Conservation (phyloP, 106 monocot genomes). For the Platanthera guangdongensis region DNA sequence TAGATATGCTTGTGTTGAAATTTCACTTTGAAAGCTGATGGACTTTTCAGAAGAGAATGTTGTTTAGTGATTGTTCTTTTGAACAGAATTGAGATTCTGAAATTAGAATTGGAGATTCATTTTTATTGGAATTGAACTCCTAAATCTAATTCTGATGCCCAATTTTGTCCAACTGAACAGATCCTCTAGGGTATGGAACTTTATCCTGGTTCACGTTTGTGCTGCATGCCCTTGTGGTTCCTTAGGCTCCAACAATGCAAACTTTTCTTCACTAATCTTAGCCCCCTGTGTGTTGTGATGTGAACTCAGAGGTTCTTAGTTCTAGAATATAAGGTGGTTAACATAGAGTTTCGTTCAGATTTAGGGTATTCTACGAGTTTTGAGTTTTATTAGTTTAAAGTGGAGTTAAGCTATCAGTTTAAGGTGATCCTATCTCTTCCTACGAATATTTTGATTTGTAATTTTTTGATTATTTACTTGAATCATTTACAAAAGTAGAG, state of each 20-base stretch:
- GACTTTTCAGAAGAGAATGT: not conserved
- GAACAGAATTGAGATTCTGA: no score
- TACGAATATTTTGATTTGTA: not conserved
- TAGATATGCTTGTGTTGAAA: not conserved
- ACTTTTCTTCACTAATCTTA: no score
- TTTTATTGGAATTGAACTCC: no score
- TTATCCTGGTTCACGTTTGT: no score
- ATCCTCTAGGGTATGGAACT: no score
- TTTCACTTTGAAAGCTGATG: not conserved
- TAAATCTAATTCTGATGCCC: no score
- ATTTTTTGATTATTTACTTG: not conserved
- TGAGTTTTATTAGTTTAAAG: not conserved
- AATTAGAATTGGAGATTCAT: no score
- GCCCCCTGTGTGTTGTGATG: not conserved
- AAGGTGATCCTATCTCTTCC: not conserved
- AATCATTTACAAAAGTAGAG: not conserved
- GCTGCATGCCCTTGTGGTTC: not conserved
- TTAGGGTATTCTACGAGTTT: not conserved
- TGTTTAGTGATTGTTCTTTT: no score
- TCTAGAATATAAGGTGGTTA: not conserved
- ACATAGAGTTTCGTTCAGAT: not conserved
- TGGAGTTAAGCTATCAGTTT: not conserved
- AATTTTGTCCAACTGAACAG: no score
- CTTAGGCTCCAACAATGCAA: not conserved
- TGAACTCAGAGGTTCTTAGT: not conserved